phyloP scores from a whole-genome alignment of 805 yeast species.

The Metschnikowia reukaufii region DNA sequence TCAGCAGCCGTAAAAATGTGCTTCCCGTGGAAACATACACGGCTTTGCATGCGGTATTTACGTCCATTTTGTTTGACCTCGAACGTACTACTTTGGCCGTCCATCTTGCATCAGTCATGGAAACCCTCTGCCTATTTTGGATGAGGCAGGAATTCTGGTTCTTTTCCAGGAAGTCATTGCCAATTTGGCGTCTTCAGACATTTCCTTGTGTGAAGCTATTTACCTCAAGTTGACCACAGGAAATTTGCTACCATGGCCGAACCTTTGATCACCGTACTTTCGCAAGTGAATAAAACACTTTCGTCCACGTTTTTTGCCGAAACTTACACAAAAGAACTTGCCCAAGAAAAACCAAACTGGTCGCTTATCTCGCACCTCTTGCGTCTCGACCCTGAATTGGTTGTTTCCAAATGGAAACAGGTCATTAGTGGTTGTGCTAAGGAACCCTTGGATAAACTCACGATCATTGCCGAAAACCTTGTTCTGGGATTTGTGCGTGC shows the following conservation, averaged over 20 bases:
- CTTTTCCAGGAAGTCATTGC: conserved; percentile 31
- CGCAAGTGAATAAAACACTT: conserved; percentile 51
- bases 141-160: conserved; percentile 8
- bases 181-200: conserved; percentile 32
- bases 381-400: conserved; percentile 57
- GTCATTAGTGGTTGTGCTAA: conserved; percentile 24
- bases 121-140: not conserved
- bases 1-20: not conserved
- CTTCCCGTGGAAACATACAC: conserved; percentile 3
- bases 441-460: not conserved
- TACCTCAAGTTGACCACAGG: conserved; percentile 41
- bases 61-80: conserved; percentile 8
- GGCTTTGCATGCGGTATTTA: conserved; percentile 8
- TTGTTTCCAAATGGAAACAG: conserved; percentile 42
- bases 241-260: conserved; percentile 42
- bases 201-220: conserved; percentile 46
- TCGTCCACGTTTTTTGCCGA: conserved; percentile 50
- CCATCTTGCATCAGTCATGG: conserved; percentile 4
- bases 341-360: conserved; percentile 36
- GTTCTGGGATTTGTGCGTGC: conserved; percentile 51
- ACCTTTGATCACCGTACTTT: conserved; percentile 46
- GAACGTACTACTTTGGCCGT: conserved; percentile 6
- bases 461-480: conserved; percentile 30
- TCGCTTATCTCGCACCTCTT: conserved; percentile 47
- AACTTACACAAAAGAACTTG: conserved; percentile 35